Percentiles rank a stretch among this genome's conserved stretches.
phyloP scores from a whole-genome alignment of 495 filamentous ascomycete species.

The Neurospora cerealis region DNA sequence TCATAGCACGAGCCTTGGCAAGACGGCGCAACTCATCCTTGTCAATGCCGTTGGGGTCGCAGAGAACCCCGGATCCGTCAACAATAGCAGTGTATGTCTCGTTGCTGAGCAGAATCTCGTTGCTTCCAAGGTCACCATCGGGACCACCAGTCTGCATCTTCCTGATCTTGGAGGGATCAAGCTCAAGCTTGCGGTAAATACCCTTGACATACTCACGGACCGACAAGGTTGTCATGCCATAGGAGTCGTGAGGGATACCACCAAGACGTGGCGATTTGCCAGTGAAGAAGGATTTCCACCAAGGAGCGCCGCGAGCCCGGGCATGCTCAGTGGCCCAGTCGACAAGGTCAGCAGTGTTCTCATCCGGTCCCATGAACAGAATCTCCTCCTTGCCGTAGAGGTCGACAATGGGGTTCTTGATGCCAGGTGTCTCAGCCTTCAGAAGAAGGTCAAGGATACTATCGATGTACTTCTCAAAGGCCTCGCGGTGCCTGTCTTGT shows the following conservation, averaged over 20 bases:
- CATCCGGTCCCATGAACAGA: slow-evolving; percentile 95
- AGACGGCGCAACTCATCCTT: slow-evolving; percentile 73
- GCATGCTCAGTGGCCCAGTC: slow-evolving; percentile 98
- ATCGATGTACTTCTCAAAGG: slow-evolving; percentile 99
- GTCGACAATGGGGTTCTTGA: slow-evolving; percentile 98
- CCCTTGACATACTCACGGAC: slow-evolving; percentile 92
- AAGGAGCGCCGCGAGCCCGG: slow-evolving; percentile 74
- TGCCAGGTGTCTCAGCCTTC: slow-evolving; percentile 80
- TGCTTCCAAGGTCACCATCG: slow-evolving; percentile 93
- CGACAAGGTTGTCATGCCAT: slow-evolving; percentile 96
- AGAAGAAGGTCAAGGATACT: slow-evolving; percentile 92
- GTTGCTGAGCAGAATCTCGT: slow-evolving; percentile 91
- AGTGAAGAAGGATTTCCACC: slow-evolving; percentile 99
- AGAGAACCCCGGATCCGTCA: slow-evolving; percentile 89
- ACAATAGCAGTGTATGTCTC: slow-evolving; percentile 92
- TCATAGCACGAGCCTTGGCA: slow-evolving; percentile 81
- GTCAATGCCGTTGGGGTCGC: slow-evolving; percentile 83
- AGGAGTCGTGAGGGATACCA: slow-evolving; percentile 89
- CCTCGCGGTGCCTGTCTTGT: slow-evolving; percentile 82
- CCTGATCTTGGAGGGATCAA: slow-evolving; percentile 69
- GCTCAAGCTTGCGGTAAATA: slow-evolving; percentile 89
- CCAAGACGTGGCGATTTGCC: slow-evolving; percentile 94
- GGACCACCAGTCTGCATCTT: slow-evolving; percentile 98
- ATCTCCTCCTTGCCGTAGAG: slow-evolving; percentile 91
- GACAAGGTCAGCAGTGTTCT: slow-evolving; percentile 95